Base-by-base conservation (phyloP, 768 basidiomycete species). In the Pleurotus eryngii region DNA sequence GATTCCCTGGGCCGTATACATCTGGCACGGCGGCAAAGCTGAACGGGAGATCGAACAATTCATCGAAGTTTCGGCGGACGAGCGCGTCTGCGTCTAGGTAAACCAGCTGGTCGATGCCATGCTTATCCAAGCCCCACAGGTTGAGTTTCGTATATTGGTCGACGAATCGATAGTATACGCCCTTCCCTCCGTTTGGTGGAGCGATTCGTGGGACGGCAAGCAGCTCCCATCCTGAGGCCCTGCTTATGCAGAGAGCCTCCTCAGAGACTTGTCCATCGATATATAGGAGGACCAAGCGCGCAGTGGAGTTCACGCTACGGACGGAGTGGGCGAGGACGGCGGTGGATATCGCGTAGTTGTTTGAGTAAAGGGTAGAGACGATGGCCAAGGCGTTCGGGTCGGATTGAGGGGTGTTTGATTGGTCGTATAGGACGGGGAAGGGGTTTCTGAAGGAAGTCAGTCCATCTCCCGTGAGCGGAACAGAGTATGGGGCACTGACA, bases 71-170 rank as follows among this genome's bases (percentile, higher is more conserved):
- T 43, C 65, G 65, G 5, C 66, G 70, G 17, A 74, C 76, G 60
- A 77, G 71, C 8, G 74, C 76, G 66, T 79, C 76, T n/a, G 72
- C 70, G 60, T 75, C 72, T 55, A 79, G 67, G 61, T 78, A 77
- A 22, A 78, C 69, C 11, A 71, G 67, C 30, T 63, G 47, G 27
- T 66, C 58, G 59, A 74, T 62, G 42, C 74, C 70, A 1, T 65
- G 49, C 46, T 55, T 48, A 48, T 72, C 71, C 35, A 78, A 64
- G 43, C 63, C 64, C 78, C 78, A 79, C 5, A 78, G 65, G 30
- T 66, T 67, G 4, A 78, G 68, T 56, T 77, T 78, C 8, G 78
- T 76, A 68, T 75, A 78, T 53, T 76, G 73, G 63, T 78, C 78
- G 37, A 63, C 24, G 62, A 74, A 76, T 49, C 71, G 72, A 38